Evolutionary conservation across 1,284 basidiomycete species (phyloP), one percentile per base, ranked within the genome.

Genomic region (Sphagnurus paluster): DNA sequence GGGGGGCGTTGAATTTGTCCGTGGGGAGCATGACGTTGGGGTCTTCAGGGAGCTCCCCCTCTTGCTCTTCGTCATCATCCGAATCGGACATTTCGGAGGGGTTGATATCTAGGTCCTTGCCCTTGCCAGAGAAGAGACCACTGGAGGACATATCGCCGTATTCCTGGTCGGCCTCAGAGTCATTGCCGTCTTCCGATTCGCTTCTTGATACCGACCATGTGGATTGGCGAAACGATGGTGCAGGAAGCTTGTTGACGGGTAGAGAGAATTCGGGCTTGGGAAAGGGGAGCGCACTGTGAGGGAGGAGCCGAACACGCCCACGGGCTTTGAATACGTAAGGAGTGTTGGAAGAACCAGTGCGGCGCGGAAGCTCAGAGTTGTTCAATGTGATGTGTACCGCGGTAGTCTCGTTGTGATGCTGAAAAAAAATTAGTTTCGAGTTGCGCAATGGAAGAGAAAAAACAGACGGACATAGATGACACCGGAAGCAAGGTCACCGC

Each of bases 381-480:
- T 81, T 81, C 28, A 79, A 61, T 1, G 82, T 82, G 38, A 87
- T 80, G 44, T 87, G 83, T 7, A 86, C 62, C 37, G 73, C 72
- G 0, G 71, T 73, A 1, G 64, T 63, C 0, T 69, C 63, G 11
- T 73, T 68, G 52, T 85, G 82, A 55, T 77, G 69, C 82, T 85
- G 51, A 1, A 46, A 16, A 20, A 55, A 17, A 28, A 50, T 52
- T 28, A 48, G 39, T 35, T 20, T 28, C 39, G 8, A 19, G 6
- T 13, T 20, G 20, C 8, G 23, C 29, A 16, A 9, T 20, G 7
- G 21, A 28, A 35, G 23, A 43, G 2, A 21, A 29, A 23, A 29
- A 34, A 71, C 81, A 49, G 55, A 87, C 84, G 56, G n/a, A n/a
- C n/a, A n/a, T 85, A 87, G 45, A 82, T 63, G 32, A 87, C 75